Evolutionary conservation across 139 green algal species (phyloP), one percentile per base, ranked within the genome.

Genomic region (Chlamydomonas incerta): DNA sequence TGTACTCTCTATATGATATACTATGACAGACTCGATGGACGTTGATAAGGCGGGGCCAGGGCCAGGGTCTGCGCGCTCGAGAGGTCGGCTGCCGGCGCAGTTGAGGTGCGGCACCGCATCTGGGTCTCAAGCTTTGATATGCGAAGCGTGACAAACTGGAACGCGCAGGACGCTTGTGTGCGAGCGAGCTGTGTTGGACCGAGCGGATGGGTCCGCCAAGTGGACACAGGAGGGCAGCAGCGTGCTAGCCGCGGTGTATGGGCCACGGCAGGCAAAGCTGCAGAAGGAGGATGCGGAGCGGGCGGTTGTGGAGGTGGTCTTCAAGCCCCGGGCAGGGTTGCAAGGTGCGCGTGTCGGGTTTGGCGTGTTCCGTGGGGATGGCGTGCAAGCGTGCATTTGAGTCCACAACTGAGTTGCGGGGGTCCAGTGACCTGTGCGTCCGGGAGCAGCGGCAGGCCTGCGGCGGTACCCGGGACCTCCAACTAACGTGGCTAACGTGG

Each of bases 171-270:
- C 86, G 1, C 66, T 95, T 2, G 37, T 90, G 5, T 96, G 87
- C 71, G 91, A 97, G 81, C 87, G 91, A 10, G 72, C 69, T 33
- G 55, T 95, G 68, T 85, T 96, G n/a, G 60, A 83, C 31, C 83
- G 93, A 1, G 92, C 93, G 2, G 93, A 96, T 68, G 94, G 94
- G 33, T 95, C 90, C 13, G 94, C 93, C 9, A 89, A 83, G n/a
- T 97, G 91, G 91, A 83, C 24, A 0, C 92, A 94, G 63, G 93
- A 92, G 23, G 89, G 87, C 31, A 95, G 79, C 66, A 84, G 60
- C 31, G 92, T 95, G 69, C 65, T 96, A 21, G 94, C 93, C 14
- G 90, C 91, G 1, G 93, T 96, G 41, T 88, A 94, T n/a, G 94
- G 94, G 0, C 94, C 93, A 15, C 65, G 71, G 8, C 73, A 90